phyloP scores from a whole-genome alignment of 108 stramenopile species.

The Skeletonema tropicum region DNA sequence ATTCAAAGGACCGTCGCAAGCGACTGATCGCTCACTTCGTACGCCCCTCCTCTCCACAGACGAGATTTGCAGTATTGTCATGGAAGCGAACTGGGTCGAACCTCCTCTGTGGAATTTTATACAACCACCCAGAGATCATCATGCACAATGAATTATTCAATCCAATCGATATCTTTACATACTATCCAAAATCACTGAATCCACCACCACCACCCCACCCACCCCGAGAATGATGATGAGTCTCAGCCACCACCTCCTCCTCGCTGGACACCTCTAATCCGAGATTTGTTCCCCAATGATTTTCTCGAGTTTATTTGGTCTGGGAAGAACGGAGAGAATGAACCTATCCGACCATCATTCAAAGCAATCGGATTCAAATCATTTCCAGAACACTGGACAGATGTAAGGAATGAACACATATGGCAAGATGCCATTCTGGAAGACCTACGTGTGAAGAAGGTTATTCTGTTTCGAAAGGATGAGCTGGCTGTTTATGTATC shows the following conservation, averaged over 20 bases:
- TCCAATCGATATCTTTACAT: slow-evolving; percentile 49
- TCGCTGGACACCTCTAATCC: slow-evolving; percentile 26
- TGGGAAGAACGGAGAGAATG: background rate
- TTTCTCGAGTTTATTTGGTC: slow-evolving; percentile 39
- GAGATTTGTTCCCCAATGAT: slow-evolving; percentile 30
- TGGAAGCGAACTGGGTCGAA: slow-evolving; percentile 54
- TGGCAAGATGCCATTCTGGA: slow-evolving; percentile 36
- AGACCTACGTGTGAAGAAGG: slow-evolving; percentile 43
- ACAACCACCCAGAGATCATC: slow-evolving; percentile 43
- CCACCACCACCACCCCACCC: background rate
- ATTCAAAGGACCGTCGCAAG: slow-evolving; percentile 36
- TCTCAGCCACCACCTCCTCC: background rate
- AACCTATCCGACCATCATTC: slow-evolving; percentile 12
- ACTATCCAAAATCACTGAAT: slow-evolving; percentile 23
- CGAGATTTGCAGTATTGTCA: slow-evolving; percentile 42
- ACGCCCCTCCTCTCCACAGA: background rate
- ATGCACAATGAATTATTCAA: slow-evolving; percentile 64
- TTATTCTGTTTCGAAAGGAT: slow-evolving; percentile 42
- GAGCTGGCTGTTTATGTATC: slow-evolving; percentile 43
- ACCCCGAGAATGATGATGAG: slow-evolving; percentile 7
- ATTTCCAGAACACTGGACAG: slow-evolving; percentile 48
- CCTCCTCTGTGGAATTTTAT: slow-evolving; percentile 48
- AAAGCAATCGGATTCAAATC: slow-evolving; percentile 58
- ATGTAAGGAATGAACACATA: slow-evolving; percentile 28
- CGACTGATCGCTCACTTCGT: slow-evolving; percentile 19